Conservation (phyloP, 495 filamentous ascomycete genomes). For the Trichoderma virens region DNA sequence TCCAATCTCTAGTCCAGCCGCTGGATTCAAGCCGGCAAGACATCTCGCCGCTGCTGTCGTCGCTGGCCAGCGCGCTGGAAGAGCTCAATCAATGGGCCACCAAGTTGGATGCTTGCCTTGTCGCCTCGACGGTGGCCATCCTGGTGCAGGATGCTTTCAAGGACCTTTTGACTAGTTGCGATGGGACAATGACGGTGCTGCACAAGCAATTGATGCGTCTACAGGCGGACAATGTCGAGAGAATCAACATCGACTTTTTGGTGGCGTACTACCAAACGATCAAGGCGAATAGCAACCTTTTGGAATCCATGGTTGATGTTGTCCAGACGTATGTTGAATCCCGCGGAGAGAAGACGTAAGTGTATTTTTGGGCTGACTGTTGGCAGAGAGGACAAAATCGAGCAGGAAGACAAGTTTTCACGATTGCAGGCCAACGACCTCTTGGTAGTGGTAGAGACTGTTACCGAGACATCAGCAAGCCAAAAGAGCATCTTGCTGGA, state of each 20-base stretch:
- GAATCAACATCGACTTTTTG: not conserved
- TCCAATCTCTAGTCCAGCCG: not conserved
- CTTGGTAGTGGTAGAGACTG: not conserved
- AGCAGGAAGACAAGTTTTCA: not conserved
- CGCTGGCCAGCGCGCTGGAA: not conserved
- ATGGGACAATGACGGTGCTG: not conserved
- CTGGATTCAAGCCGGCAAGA: not conserved
- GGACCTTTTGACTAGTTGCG: not conserved
- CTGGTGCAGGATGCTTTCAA: not conserved
- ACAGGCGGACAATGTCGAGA: not conserved
- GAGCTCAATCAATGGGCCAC: not conserved
- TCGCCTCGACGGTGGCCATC: not conserved
- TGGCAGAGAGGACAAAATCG: not conserved
- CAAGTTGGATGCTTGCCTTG: not conserved
- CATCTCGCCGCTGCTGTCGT: not conserved
- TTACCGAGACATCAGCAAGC: not conserved
- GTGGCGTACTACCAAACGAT: not conserved
- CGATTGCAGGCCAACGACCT: not conserved
- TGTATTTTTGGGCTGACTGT: not conserved
- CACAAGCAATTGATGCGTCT: constrained; percentile 6
- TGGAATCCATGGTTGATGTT: not conserved
- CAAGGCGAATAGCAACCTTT: not conserved
- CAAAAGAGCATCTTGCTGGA: not conserved
- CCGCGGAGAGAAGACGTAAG: not conserved
- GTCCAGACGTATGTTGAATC: too few species aligned